Evolutionary conservation across 768 basidiomycete genomes (phyloP).

Genomic region (Lentinula raphanica): DNA sequence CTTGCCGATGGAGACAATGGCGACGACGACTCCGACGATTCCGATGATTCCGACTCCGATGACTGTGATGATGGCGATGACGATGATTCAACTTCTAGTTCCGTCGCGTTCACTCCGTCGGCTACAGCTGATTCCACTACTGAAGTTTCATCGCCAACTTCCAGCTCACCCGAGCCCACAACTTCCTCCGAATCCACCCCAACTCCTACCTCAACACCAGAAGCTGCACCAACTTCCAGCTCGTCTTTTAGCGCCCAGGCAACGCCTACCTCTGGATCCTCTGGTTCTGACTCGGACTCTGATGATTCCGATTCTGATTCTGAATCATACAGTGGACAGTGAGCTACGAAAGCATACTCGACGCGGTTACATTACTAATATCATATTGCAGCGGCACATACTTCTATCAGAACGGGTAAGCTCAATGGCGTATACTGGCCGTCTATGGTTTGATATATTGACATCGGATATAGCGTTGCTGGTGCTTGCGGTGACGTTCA

Average conservation of each 20-base stretch:
- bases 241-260: slow-evolving; percentile 5
- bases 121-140: slow-evolving; percentile 12
- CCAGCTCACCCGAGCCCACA: slow-evolving; percentile 6
- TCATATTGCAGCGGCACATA: slow-evolving; percentile 46
- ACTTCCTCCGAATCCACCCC: slow-evolving; percentile 8
- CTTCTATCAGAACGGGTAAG: slow-evolving; percentile 59
- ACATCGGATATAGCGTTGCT: slow-evolving; percentile 26
- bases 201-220: neutral
- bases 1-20: slow-evolving; percentile 25
- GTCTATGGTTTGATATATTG: neutral
- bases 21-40: slow-evolving; percentile 31
- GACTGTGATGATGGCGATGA: slow-evolving; percentile 17
- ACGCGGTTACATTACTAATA: neutral
- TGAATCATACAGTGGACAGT: slow-evolving; percentile 40
- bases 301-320: neutral
- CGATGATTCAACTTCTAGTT: slow-evolving; percentile 11
- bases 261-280: neutral
- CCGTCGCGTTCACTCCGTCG: slow-evolving; percentile 15
- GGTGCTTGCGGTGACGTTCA: slow-evolving; percentile 69
- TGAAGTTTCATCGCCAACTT: slow-evolving; percentile 5
- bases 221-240: neutral
- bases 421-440: neutral
- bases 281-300: neutral
- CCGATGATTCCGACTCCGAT: slow-evolving; percentile 25
- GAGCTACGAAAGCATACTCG: slow-evolving; percentile 14